Evolutionary conservation across 164 flowering plant genomes (phyloP).

Genomic region (Kingdonia uniflora): DNA sequence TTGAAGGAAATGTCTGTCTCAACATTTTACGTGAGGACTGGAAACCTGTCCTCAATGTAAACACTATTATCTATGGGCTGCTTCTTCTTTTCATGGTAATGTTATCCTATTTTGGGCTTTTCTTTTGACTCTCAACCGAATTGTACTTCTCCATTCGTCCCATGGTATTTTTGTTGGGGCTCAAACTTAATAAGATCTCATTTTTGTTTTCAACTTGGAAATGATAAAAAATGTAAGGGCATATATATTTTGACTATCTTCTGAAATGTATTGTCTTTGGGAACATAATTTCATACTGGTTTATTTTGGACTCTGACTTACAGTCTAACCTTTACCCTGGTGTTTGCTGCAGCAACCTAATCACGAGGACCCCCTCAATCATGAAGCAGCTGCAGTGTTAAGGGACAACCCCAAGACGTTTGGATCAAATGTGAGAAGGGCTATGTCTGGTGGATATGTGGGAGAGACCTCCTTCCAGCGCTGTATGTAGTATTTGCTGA

Average conservation of each 20-base stretch:
- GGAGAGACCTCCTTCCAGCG: constrained; percentile 50
- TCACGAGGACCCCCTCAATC: constrained; percentile 69
- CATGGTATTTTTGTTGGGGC: no score
- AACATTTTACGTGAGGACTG: constrained; percentile 79
- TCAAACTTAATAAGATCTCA: no score
- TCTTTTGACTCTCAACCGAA: no score
- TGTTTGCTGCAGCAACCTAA: constrained; percentile 54
- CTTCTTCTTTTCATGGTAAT: constrained; percentile 66
- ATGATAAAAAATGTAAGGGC: no score
- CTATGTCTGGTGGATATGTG: constrained; percentile 72
- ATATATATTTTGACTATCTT: no score
- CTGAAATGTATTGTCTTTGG: no score
- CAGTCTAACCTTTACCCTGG: neutral
- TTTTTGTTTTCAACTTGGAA: no score
- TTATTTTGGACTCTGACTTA: no score
- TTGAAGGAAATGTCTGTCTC: constrained; percentile 84
- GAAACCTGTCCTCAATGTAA: constrained; percentile 75
- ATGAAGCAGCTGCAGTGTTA: constrained; percentile 68
- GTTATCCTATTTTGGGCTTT: neutral
- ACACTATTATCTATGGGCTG: constrained; percentile 61
- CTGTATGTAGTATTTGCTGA: constrained; percentile 29
- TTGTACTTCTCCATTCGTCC: no score
- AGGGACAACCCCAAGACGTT: constrained; percentile 66
- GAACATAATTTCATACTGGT: no score
- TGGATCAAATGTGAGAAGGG: constrained; percentile 58